These are phyloP conservation scores for Endotrypanum monterogeii DNA, from an alignment of 208 protist genomes.

Conservation along the genomic window DNA sequence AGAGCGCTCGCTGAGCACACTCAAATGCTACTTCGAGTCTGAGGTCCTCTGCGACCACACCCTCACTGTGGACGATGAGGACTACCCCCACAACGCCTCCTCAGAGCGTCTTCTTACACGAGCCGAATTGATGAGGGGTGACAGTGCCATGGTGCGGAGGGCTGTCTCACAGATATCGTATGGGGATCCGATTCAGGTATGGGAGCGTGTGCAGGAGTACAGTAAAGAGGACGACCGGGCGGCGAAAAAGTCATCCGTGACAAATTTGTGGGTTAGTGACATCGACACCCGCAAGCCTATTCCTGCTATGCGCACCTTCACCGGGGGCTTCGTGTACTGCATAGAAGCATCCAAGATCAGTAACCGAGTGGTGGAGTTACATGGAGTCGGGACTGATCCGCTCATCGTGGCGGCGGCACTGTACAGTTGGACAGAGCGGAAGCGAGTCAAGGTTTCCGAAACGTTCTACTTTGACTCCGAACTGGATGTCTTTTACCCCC, in stretches of 20 bases:
- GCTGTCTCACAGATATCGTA: constrained; percentile 68
- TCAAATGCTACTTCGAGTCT: constrained; percentile 78
- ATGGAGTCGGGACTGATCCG: constrained; percentile 77
- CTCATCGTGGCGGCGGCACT: constrained; percentile 63
- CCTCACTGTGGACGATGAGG: constrained; percentile 74
- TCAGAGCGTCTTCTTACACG: constrained; percentile 58
- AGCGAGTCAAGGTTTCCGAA: constrained; percentile 74
- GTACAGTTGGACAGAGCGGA: constrained; percentile 54
- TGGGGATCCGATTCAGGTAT: constrained; percentile 86
- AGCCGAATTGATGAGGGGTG: constrained; percentile 35
- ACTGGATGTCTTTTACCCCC: constrained; percentile 84
- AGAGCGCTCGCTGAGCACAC: constrained; percentile 43
- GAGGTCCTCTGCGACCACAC: constrained; percentile 56
- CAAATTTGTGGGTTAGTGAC: constrained; percentile 70
- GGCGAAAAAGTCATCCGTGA: constrained; percentile 31
- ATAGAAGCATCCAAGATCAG: constrained; percentile 57
- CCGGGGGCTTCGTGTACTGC: constrained; percentile 59
- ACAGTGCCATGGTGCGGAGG: constrained; percentile 39
- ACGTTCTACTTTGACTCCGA: constrained; percentile 88
- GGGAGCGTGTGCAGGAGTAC: constrained; percentile 39
- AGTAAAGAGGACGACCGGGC: background rate
- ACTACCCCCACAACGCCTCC: constrained; percentile 65
- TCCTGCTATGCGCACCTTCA: constrained; percentile 70
- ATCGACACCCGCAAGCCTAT: constrained; percentile 77
- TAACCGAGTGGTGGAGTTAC: constrained; percentile 63